A percentile compares a stretch with the other conserved stretches of the same genome.
Conservation (phyloP, 2,329 filamentous ascomycete species). For the Fusarium oligoseptatum region DNA sequence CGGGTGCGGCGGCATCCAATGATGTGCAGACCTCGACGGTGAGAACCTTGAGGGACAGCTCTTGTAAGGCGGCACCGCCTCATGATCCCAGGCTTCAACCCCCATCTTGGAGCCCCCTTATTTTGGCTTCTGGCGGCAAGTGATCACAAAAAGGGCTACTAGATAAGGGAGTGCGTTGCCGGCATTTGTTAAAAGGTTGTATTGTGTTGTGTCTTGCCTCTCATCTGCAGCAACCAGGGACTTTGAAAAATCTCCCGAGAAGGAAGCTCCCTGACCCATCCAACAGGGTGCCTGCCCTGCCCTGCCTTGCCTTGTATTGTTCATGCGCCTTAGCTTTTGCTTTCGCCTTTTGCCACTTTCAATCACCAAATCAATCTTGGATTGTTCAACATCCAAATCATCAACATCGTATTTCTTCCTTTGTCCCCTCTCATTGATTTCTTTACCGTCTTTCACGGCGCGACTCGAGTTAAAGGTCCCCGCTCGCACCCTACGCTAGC, state of each 20-base stretch:
- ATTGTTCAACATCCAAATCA: slow-evolving; percentile 3
- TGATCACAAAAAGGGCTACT: neutral
- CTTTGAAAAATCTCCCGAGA: slow-evolving; percentile 17
- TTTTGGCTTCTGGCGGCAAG: neutral
- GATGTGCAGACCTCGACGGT: slow-evolving; percentile 22
- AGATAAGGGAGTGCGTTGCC: slow-evolving; percentile 2
- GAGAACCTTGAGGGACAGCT: slow-evolving; percentile 48
- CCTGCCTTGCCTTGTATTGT: neutral
- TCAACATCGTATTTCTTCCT: slow-evolving; percentile 5
- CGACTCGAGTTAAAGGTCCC: slow-evolving; percentile 21
- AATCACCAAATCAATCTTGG: neutral
- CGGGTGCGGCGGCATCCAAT: slow-evolving; percentile 36
- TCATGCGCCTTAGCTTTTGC: neutral
- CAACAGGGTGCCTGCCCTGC: neutral
- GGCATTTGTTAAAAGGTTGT: neutral
- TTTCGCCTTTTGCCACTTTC: slow-evolving; percentile 5
- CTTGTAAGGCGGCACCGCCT: slow-evolving; percentile 27
- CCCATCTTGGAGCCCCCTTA: slow-evolving; percentile 14
- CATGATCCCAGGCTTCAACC: slow-evolving; percentile 29
- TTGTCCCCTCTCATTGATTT: neutral
- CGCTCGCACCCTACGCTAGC: slow-evolving; percentile 31
- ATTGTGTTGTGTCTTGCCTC: slow-evolving; percentile 1
- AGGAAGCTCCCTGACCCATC: slow-evolving; percentile 13
- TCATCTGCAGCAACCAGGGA: neutral
- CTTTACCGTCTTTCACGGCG: slow-evolving; percentile 12